These are phyloP conservation scores for Microbotryum intermedium DNA, from an alignment of 1,284 basidiomycete species.

Conservation along the genomic window DNA sequence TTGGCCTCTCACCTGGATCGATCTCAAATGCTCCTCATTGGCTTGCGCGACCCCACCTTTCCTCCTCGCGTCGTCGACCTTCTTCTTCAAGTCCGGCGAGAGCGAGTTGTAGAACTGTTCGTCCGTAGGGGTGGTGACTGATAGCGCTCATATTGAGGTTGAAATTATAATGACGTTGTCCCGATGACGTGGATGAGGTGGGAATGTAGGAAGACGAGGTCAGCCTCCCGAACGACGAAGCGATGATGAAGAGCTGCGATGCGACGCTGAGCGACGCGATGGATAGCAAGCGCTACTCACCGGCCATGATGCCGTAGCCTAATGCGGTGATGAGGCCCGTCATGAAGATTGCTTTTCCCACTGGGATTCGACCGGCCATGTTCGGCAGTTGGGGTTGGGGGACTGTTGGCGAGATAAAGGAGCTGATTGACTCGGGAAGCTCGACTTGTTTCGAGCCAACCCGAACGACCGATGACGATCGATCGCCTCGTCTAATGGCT, in stretches of 20 bases:
- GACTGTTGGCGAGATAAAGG: neutral
- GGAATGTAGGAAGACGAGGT: neutral
- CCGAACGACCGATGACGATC: too few relatives aligned
- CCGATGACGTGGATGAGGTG: too few relatives aligned
- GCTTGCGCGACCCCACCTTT: constrained; percentile 3
- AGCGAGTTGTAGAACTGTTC: constrained; percentile 27
- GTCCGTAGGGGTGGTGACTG: constrained; percentile 27
- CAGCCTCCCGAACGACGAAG: neutral
- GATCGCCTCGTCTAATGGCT: too few relatives aligned
- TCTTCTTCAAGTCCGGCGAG: constrained; percentile 23
- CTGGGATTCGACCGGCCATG: constrained; percentile 27
- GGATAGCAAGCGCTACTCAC: constrained; percentile 5
- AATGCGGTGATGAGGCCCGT: constrained; percentile 13
- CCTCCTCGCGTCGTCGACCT: constrained; percentile 18
- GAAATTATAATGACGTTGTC: neutral
- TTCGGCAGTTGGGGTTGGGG: neutral
- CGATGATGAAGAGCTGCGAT: neutral
- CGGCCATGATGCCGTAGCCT: constrained; percentile 25
- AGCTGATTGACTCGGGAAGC: too few relatives aligned
- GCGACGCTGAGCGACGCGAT: neutral
- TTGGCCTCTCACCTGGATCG: constrained; percentile 6
- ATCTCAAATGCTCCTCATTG: constrained; percentile 1
- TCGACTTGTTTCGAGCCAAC: too few relatives aligned
- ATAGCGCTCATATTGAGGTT: neutral
- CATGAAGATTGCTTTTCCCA: constrained; percentile 18